Conservation (phyloP, 2,329 filamentous ascomycete species). For the Tolypocladium nubicola region DNA sequence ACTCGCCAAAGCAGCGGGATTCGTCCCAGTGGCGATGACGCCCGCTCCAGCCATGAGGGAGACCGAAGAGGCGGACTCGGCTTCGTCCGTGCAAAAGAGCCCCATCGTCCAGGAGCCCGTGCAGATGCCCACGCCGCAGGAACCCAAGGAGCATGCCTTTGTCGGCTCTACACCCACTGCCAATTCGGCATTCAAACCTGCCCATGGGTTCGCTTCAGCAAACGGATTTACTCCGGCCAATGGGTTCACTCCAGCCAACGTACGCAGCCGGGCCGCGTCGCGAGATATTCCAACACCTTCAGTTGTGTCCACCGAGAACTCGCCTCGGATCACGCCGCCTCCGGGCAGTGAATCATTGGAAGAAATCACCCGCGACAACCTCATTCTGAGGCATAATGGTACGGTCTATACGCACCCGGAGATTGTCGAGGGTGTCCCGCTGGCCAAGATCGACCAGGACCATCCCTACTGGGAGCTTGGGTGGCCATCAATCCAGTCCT, state of each 20-base stretch:
- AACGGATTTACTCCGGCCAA: constrained; percentile 1
- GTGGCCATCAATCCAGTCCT: constrained; percentile 35
- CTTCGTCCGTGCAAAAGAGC: constrained; percentile 4
- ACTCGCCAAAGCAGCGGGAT: constrained; percentile 1
- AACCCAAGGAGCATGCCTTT: constrained; percentile 10
- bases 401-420: constrained; percentile 37
- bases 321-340: constrained; percentile 13
- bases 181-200: not conserved
- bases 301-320: constrained; percentile 13
- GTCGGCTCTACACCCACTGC: not conserved
- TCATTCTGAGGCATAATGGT: constrained; percentile 38
- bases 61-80: not conserved
- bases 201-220: not conserved
- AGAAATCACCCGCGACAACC: constrained; percentile 32
- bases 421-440: constrained; percentile 41
- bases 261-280: constrained; percentile 15
- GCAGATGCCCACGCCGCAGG: constrained; percentile 15
- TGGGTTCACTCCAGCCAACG: constrained; percentile 22
- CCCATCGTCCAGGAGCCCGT: constrained; percentile 10
- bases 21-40: constrained; percentile 2
- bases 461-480: constrained; percentile 46
- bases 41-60: not conserved
- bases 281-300: constrained; percentile 17
- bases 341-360: constrained; percentile 7
- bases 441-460: constrained; percentile 36